A percentile compares a stretch with the other conserved stretches of the same genome.
Evolutionary conservation across 805 yeast species (phyloP).

Genomic region (Schizosaccharomyces cryophilus): DNA sequence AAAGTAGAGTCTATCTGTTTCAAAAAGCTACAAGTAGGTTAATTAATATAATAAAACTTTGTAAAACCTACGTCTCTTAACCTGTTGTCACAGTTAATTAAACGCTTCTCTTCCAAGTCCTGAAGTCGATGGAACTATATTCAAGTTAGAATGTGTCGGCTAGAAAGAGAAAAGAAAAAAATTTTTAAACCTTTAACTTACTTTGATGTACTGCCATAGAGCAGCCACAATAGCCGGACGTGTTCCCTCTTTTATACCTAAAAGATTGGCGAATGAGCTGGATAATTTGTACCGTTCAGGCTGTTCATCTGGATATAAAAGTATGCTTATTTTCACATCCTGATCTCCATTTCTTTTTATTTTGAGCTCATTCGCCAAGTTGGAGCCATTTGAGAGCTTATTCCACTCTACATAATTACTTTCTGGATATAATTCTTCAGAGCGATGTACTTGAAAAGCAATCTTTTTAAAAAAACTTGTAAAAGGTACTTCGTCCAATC

Average conservation of each 20-base stretch:
- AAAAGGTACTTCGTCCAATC: constrained; percentile 29
- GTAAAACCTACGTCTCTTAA: constrained; percentile 15
- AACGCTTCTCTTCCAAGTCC: constrained; percentile 29
- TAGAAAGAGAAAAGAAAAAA: too few relatives aligned
- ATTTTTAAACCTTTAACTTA: constrained; percentile 11
- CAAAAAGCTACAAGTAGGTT: constrained; percentile 12
- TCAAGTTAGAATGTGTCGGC: too few relatives aligned
- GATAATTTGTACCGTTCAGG: constrained; percentile 44
- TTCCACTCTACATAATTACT: constrained; percentile 67
- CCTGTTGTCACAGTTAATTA: constrained; percentile 26
- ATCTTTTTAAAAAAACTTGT: constrained; percentile 63
- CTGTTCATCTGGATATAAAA: constrained; percentile 56
- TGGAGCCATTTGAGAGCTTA: constrained; percentile 24
- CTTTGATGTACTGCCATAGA: constrained; percentile 49
- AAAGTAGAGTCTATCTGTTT: constrained; percentile 31
- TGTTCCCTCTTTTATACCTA: constrained; percentile 57
- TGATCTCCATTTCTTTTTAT: constrained; percentile 53
- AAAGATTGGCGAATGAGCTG: constrained; percentile 37
- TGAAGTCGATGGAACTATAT: constrained; percentile 28
- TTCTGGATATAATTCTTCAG: constrained; percentile 13
- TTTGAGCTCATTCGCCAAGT: constrained; percentile 50
- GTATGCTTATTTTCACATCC: constrained; percentile 42
- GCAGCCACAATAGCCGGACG: constrained; percentile 66
- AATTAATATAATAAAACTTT: too few relatives aligned
- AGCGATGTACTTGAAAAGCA: constrained; percentile 41